Base-by-base conservation (phyloP, 257 asterid genomes). In the Agastache rugosa region DNA sequence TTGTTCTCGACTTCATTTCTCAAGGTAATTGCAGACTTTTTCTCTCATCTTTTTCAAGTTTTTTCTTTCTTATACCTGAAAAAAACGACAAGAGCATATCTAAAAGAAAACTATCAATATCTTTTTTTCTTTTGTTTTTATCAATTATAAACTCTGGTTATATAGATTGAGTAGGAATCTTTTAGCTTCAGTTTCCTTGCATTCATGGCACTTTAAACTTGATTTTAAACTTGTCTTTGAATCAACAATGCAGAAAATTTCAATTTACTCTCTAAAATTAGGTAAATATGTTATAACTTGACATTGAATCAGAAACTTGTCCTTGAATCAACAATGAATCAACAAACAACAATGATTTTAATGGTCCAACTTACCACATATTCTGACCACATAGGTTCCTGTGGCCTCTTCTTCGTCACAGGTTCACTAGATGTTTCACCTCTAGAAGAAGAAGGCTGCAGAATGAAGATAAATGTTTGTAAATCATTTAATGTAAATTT, bases 361-460 rank as follows among this genome's bases (percentile, higher is more conserved):
- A 67, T 23, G 41, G 53, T 41, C 44, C 10, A 25, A 48, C 96
- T 85, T 82, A 93, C 97, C 82, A 89, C 94, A 73, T 87, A 87
- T 11, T 81, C 93, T 19, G 91, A 65, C 86, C 85, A 90, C 72
- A 80, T 11, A 66, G 85, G 83, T 59, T 88, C 98, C 54, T 69
- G 90, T 53, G 91, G 74, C 89, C 96, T 88, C 83, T 90, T 91
- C 87, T 85, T 87, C 27, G 87, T 71, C 82, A 76, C 69, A 9
- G 83, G 85, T 68, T 90, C 95, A n/a, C 27, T 63, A 17, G 96
- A 89, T 60, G 90, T 80, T 86, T 87, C 98, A 54, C 90, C 91
- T 86, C 87, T 83, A 23, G 93, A 86, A 60, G 88, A 75, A 72
- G 94, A 75, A 77, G 92, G 93, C 72, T 85, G 88, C 90, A 81